phyloP scores from a whole-genome alignment of 2,329 filamentous ascomycete species.

The Ascochyta koolunga region DNA sequence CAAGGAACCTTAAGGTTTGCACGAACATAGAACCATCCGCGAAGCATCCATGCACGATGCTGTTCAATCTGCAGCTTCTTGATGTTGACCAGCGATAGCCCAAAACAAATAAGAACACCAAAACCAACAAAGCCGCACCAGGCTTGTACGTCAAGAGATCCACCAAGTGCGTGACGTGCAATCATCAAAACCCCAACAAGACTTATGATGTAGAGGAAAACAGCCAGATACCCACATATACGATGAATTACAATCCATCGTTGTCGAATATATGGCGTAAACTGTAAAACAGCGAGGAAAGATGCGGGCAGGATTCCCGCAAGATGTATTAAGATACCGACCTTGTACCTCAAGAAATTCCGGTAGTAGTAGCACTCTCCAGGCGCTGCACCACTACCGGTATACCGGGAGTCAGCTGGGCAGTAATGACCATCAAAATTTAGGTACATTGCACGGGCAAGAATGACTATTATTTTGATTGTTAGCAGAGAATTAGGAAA shows the following conservation, averaged over 20 bases:
- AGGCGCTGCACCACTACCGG: constrained; percentile 38
- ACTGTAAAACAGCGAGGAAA: constrained; percentile 51
- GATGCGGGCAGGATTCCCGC: constrained; percentile 47
- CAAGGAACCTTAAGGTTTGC: background rate
- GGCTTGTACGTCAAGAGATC: constrained; percentile 58
- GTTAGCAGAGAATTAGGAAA: constrained; percentile 2
- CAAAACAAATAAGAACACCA: constrained; percentile 52
- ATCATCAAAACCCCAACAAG: constrained; percentile 62
- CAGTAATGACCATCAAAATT: constrained; percentile 49
- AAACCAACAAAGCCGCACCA: constrained; percentile 53
- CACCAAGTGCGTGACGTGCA: constrained; percentile 58
- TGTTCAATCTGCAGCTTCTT: constrained; percentile 61
- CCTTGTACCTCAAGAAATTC: constrained; percentile 36
- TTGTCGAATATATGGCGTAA: constrained; percentile 53
- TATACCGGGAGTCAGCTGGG: constrained; percentile 6
- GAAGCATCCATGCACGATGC: constrained; percentile 39
- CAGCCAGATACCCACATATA: constrained; percentile 63
- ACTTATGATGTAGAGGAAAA: constrained; percentile 56
- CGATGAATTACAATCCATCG: constrained; percentile 62
- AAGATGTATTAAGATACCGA: constrained; percentile 55
- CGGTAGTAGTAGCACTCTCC: constrained; percentile 55
- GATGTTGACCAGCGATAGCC: constrained; percentile 62
- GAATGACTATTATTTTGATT: constrained; percentile 42
- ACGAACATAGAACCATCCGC: constrained; percentile 37
- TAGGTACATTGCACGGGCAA: constrained; percentile 58